phyloP scores from a whole-genome alignment of 495 filamentous ascomycete genomes.

The Neurospora cerealis region DNA sequence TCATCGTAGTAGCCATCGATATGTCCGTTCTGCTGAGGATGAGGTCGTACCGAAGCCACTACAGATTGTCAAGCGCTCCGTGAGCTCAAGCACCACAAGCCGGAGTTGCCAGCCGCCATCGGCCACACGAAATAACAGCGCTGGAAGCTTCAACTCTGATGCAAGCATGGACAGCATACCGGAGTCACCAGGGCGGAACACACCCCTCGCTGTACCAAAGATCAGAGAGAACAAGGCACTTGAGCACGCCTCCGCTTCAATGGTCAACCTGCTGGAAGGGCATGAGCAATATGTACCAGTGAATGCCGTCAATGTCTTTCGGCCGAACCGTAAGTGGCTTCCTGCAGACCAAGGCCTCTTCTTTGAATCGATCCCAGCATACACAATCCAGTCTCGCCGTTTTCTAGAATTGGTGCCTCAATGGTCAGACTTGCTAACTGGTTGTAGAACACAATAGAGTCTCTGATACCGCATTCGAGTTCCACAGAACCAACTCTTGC shows the following conservation, averaged over 20 bases:
- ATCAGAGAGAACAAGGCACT: slow-evolving; percentile 8
- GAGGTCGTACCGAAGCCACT: slow-evolving; percentile 17
- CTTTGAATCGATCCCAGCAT: not conserved
- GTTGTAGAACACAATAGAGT: not conserved
- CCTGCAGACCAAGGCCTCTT: not conserved
- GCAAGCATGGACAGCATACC: slow-evolving; percentile 14
- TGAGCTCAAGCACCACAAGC: not conserved
- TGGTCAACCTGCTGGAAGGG: not conserved
- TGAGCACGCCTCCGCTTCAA: not conserved
- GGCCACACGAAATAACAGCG: slow-evolving; percentile 4
- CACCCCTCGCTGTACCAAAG: slow-evolving; percentile 19
- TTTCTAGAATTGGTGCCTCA: not conserved
- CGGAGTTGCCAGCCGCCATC: not conserved
- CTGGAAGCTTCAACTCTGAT: slow-evolving; percentile 9
- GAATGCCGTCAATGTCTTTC: not conserved
- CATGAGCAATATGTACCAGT: not conserved
- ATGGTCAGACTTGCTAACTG: not conserved
- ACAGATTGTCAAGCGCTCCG: slow-evolving; percentile 21
- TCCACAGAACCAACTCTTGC: not conserved
- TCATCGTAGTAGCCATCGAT: not conserved
- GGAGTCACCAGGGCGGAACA: slow-evolving; percentile 5
- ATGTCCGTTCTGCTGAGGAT: not conserved
- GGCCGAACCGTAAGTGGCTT: not conserved
- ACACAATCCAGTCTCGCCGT: not conserved
- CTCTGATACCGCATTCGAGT: not conserved